Evolutionary conservation across 345 rosid genomes (phyloP), one percentile per base, ranked within the genome.

Genomic region (Syzygium aromaticum): DNA sequence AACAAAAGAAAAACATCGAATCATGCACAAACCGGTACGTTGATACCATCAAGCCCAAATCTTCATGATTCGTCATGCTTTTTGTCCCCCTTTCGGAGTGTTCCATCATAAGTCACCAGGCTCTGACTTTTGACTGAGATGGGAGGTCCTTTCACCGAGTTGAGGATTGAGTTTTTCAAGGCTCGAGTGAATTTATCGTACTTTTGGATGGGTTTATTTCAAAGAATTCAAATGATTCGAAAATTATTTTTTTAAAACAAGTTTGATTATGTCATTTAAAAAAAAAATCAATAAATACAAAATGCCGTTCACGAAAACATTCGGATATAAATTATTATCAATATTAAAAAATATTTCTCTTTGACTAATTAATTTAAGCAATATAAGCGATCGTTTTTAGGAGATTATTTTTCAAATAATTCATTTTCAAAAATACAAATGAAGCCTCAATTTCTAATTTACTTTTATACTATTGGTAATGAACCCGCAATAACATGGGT

Each of bases 351-450:
- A 57, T 57, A 25, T 57, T 57, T 59, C 16, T 57, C 15, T 11
- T 23, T 57, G 3, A 59, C 15, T 11, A 11, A 57, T 57, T 2
- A 25, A n/a, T 25, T 57, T 11, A 1, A 25, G 30, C 5, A 16
- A 61, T n/a, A 61, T 13, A n/a, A 61, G 5, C 17, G 6, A 61
- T n/a, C 17, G 7, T 61, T 61, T n/a, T 61, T n/a, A n/a, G 33
- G 0, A 0, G 14, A 61, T 61, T n/a, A 61, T 61, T n/a, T 61
- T n/a, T 1, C 14, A n/a, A 61, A 61, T n/a, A 14, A n/a, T 61
- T 14, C 21, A 61, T n/a, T 61, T n/a, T 61, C 13, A 3, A 1
- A 1, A 0, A n/a, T 6, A 61, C 0, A n/a, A 6, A 61, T 14
- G 9, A 19, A 61, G 38, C n/a, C 73, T 61, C 28, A 61, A 15